Evolutionary conservation across 495 filamentous ascomycete species (phyloP).

Genomic region (Tirmania nivea): DNA sequence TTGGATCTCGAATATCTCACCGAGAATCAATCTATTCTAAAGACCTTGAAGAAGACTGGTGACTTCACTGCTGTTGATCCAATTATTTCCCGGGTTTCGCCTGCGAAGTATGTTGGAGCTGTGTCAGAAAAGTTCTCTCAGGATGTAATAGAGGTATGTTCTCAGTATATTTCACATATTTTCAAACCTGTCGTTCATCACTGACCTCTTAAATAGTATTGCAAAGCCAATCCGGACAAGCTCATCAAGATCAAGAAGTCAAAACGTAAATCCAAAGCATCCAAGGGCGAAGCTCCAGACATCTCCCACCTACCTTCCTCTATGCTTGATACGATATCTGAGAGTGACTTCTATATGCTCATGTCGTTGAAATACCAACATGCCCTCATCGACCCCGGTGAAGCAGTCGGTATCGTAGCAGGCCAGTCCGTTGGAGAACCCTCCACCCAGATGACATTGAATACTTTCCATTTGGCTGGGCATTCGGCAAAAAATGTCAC

Average conservation of each 20-base stretch:
- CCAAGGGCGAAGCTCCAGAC: neutral
- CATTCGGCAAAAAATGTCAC: slow-evolving; percentile 98
- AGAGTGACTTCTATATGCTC: slow-evolving; percentile 59
- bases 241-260: slow-evolving; percentile 51
- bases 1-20: slow-evolving; percentile 16
- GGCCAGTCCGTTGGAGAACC: slow-evolving; percentile 94
- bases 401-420: slow-evolving; percentile 93
- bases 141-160: slow-evolving; percentile 32
- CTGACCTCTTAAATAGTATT: slow-evolving; percentile 34
- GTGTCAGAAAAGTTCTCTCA: slow-evolving; percentile 73
- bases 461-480: slow-evolving; percentile 98
- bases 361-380: slow-evolving; percentile 82
- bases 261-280: slow-evolving; percentile 25
- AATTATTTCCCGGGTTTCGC: slow-evolving; percentile 47
- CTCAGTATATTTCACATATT: neutral
- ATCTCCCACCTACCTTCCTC: neutral
- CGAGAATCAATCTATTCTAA: slow-evolving; percentile 5
- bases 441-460: slow-evolving; percentile 98
- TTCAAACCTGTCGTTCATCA: neutral
- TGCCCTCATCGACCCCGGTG: slow-evolving; percentile 83
- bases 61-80: slow-evolving; percentile 15
- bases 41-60: neutral
- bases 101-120: slow-evolving; percentile 54
- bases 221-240: slow-evolving; percentile 52
- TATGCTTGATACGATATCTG: slow-evolving; percentile 24